A percentile compares a stretch with the other conserved stretches of the same genome.
These are phyloP conservation scores for Irpex sp. DNA, from an alignment of 1,284 basidiomycete genomes.

Conservation along the genomic window DNA sequence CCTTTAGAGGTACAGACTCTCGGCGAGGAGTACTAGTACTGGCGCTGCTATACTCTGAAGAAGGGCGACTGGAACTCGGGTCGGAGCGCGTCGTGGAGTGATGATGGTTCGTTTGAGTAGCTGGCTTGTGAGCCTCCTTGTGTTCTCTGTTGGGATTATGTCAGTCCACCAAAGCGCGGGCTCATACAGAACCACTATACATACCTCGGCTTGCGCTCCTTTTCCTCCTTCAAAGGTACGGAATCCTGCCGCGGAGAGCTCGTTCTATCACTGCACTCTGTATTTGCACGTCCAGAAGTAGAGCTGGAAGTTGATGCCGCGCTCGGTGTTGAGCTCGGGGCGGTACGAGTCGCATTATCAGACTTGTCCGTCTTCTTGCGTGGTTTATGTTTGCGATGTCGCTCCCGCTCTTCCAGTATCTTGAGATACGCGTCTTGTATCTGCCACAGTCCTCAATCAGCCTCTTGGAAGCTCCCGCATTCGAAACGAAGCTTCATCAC, in stretches of 20 bases:
- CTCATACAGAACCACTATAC: neutral
- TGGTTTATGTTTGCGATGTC: conserved; percentile 5
- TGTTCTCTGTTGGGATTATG: neutral
- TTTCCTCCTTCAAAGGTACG: neutral
- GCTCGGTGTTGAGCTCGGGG: neutral
- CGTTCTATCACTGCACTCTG: neutral
- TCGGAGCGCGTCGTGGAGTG: neutral
- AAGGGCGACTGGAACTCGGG: neutral
- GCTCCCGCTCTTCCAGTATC: conserved; percentile 13
- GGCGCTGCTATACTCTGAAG: neutral
- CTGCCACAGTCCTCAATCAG: conserved; percentile 10
- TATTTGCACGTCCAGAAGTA: neutral
- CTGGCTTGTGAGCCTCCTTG: neutral
- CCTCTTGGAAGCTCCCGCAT: neutral
- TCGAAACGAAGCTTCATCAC: conserved; percentile 16
- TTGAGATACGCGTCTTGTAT: conserved; percentile 27
- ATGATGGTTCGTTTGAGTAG: neutral
- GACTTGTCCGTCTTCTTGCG: conserved; percentile 5
- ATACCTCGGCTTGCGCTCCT: neutral
- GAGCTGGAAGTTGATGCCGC: conserved; percentile 2
- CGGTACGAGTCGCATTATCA: neutral
- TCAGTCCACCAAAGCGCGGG: neutral
- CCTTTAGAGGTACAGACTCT: neutral
- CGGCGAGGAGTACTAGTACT: neutral
- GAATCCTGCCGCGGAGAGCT: neutral